Base-by-base conservation (phyloP, 768 basidiomycete species). In the Candolleomyces eurysporus region DNA sequence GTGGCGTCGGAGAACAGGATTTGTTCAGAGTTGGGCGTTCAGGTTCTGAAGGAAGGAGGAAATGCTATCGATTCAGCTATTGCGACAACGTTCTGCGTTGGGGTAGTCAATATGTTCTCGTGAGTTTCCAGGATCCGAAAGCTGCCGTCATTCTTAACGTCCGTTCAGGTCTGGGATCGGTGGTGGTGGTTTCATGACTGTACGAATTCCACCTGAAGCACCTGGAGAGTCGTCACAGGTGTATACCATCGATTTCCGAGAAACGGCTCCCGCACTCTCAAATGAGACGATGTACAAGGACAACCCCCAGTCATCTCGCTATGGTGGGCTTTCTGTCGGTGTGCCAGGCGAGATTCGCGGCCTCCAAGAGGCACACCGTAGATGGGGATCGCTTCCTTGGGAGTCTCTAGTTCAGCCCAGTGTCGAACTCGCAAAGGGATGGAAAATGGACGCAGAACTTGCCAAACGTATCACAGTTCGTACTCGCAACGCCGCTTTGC, bases 301-400 rank as follows among this genome's bases (percentile, higher is more conserved):
- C 13, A 71, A 86, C 48, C 79, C 90, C 3, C 64, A 71, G 4
- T 75, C 79, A 2, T 79, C 93, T 17, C 78, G 67, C 60, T 85
- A 80, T 60, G 96, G 97, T 4, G 96, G 97, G 4, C 76, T 98
- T 58, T 73, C 94, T 6, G 85, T 96, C n/a, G 96, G 85, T 22
- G 89, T 97, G 0, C 97, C 97, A 1, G 91, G 96, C 9, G 96
- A 98, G 75, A 71, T 98, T 50, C 83, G 89, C 22, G 97, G 96
- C 10, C 81, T 98, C 36, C 86, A 89, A 71, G 90, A 88, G 70
- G 93, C 92, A 0, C 90, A 96, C 73, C 77, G 79, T 46, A 82
- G 87, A 26, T 97, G 95, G 87, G 96, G 94, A 0, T 82, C 75
- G 42, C 67, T 97, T 13, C 80, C 88, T 0, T 98, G 97, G 97